These are phyloP conservation scores for Scenedesmus sp. DNA, from an alignment of 163 green algal species.

Conservation along the genomic window DNA sequence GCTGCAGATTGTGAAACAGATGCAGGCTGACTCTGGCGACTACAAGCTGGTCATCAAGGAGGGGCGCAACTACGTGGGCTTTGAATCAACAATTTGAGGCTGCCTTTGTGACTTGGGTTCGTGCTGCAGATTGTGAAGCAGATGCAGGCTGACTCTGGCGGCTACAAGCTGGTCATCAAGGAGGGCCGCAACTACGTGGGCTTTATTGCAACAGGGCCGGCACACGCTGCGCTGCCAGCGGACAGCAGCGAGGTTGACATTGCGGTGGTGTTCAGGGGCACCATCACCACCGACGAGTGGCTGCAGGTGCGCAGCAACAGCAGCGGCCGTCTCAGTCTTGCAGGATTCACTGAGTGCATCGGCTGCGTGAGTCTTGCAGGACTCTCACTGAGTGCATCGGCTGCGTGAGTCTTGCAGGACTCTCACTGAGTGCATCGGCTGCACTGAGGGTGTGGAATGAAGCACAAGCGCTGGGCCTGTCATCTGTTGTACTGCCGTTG, in stretches of 20 bases:
- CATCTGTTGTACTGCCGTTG: background rate
- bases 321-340: background rate
- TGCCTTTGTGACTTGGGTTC: background rate
- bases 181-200: constrained; percentile 23
- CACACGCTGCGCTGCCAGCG: background rate
- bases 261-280: constrained; percentile 28
- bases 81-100: background rate
- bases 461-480: too few relatives aligned
- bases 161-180: background rate
- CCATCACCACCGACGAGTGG: constrained; percentile 25
- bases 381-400: too few relatives aligned
- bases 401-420: too few relatives aligned
- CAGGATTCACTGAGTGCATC: too few relatives aligned
- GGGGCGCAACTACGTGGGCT: background rate
- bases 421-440: too few relatives aligned
- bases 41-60: constrained; percentile 29
- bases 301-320: background rate
- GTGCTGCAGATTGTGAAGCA: background rate
- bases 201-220: background rate
- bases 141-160: constrained; percentile 13
- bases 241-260: background rate
- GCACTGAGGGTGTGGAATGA: too few relatives aligned
- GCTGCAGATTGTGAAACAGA: constrained; percentile 10
- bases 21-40: constrained; percentile 20
- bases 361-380: too few relatives aligned